Evolutionary conservation across 257 asterid genomes (phyloP).

Genomic region (Rhazya stricta): DNA sequence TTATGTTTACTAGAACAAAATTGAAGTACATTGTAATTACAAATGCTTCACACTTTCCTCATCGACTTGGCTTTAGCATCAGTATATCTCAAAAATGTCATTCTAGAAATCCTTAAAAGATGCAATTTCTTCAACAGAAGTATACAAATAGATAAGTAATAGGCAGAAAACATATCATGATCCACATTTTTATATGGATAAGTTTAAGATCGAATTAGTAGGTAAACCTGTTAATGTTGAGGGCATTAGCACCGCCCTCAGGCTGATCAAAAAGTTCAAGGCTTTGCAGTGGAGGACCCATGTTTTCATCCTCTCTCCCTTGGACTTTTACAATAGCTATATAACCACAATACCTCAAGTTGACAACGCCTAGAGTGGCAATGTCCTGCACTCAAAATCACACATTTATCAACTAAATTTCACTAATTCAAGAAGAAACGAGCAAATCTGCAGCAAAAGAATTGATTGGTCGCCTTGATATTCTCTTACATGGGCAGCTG

Average conservation of each 20-base stretch:
- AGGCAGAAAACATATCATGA: background rate
- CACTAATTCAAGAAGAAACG: background rate
- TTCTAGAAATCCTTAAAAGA: background rate
- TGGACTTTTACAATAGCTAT: conserved; percentile 75
- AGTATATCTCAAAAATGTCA: background rate
- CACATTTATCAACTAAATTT: background rate
- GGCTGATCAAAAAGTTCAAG: conserved; percentile 76
- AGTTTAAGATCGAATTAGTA: background rate
- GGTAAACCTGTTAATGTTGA: conserved; percentile 77
- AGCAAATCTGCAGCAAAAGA: background rate
- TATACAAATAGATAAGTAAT: background rate
- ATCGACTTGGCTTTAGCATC: background rate
- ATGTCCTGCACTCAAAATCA: conserved; percentile 57
- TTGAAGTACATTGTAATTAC: background rate
- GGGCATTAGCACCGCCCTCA: conserved; percentile 98
- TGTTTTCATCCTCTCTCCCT: conserved; percentile 45
- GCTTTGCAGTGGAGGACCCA: conserved; percentile 43
- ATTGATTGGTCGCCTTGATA: conserved; percentile 5
- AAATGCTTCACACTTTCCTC: background rate
- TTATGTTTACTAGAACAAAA: background rate
- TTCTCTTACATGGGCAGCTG: conserved; percentile 83
- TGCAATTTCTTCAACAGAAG: background rate
- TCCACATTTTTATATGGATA: background rate
- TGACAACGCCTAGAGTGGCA: conserved; percentile 79
- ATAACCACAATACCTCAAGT: conserved; percentile 71